A percentile compares a stretch with the other conserved stretches of the same genome.
phyloP scores from a whole-genome alignment of 73 alveolate genomes.

The Paramecium primaurelia region DNA sequence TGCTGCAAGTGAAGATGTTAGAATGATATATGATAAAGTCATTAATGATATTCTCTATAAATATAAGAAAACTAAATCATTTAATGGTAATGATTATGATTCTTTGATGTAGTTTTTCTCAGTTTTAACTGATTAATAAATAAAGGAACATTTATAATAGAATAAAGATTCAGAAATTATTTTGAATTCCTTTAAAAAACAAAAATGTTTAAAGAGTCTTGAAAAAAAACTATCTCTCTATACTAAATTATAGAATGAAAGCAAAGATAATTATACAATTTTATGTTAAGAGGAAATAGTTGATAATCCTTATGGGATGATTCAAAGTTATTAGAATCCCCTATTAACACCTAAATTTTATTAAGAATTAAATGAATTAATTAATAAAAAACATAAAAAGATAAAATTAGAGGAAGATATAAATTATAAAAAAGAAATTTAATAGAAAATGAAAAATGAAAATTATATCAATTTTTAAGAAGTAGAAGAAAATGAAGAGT shows the following conservation, averaged over 20 bases:
- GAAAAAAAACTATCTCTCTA: not conserved
- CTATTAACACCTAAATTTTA: not conserved
- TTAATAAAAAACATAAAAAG: not conserved
- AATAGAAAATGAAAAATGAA: not conserved
- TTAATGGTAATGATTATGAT: constrained; percentile 18
- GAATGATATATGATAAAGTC: not conserved
- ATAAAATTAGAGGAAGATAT: not conserved
- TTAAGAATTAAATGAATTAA: not conserved
- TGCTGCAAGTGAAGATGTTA: constrained; percentile 1
- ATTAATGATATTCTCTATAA: not conserved
- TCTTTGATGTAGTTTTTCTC: not conserved
- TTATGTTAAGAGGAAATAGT: not conserved
- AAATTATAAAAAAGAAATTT: not conserved
- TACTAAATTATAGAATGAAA: not conserved
- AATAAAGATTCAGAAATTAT: not conserved
- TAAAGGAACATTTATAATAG: not conserved
- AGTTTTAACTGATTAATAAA: not conserved
- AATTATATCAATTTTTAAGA: not conserved
- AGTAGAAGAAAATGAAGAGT: not conserved
- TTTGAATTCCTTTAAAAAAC: not conserved
- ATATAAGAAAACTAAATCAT: not conserved
- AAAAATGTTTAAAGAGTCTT: not conserved
- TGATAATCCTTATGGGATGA: not conserved
- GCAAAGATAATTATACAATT: not conserved
- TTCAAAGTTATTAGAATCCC: not conserved